These are phyloP conservation scores for Diutina siamensis DNA, from an alignment of 1,139 yeast species.

Conservation along the genomic window DNA sequence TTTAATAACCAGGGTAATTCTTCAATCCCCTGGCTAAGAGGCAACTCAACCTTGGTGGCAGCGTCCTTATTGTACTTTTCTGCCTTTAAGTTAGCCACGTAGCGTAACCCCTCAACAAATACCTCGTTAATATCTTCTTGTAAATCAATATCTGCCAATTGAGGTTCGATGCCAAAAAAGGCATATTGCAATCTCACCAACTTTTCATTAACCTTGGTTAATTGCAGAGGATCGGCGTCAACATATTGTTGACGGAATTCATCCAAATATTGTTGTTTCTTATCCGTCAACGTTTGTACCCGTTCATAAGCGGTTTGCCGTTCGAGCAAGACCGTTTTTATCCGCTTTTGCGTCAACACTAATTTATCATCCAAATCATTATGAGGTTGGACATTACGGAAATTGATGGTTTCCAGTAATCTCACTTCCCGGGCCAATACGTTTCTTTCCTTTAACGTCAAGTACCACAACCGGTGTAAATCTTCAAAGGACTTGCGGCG, in stretches of 20 bases:
- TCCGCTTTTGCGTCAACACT: conserved; percentile 37
- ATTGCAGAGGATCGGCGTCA: conserved; percentile 44
- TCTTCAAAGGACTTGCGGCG: conserved; percentile 89
- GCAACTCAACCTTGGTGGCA: conserved; percentile 14
- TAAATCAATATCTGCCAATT: conserved; percentile 28
- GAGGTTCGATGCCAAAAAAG: conserved; percentile 61
- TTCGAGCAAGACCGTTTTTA: conserved; percentile 80
- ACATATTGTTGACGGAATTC: conserved; percentile 52
- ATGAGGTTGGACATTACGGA: conserved; percentile 17
- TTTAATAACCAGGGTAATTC: conserved; percentile 32
- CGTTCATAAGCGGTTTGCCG: conserved; percentile 64
- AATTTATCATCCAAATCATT: conserved; percentile 26
- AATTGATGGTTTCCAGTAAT: conserved; percentile 21
- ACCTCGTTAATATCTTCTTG: conserved; percentile 40
- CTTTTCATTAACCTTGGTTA: conserved; percentile 51
- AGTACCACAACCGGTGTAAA: conserved; percentile 83
- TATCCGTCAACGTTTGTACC: conserved; percentile 39
- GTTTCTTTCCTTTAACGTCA: conserved; percentile 75
- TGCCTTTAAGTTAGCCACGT: conserved; percentile 55
- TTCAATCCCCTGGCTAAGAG: conserved; percentile 31
- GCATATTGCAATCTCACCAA: conserved; percentile 73
- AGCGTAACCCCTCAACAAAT: conserved; percentile 57
- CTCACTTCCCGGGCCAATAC: conserved; percentile 65
- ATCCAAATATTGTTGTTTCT: conserved; percentile 36
- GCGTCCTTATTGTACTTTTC: conserved; percentile 17